A percentile compares a stretch with the other conserved stretches of the same genome.
phyloP scores from a whole-genome alignment of 2,329 filamentous ascomycete species.

The Aureobasidium pullulans region DNA sequence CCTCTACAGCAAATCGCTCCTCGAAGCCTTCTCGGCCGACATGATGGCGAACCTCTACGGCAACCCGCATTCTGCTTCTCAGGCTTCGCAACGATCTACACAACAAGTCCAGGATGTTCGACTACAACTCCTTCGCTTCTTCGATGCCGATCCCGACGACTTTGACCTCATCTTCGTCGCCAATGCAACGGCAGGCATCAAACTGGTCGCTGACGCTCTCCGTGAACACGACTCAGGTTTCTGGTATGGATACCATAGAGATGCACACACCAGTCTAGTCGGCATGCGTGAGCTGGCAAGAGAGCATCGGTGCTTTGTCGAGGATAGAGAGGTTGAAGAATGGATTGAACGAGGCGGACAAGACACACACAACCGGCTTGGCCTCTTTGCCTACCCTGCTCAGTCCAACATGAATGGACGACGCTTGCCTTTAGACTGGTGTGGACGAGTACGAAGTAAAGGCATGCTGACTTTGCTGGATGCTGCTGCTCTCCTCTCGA shows the following conservation, averaged over 20 bases:
- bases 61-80: slow-evolving; percentile 79
- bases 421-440: slow-evolving; percentile 67
- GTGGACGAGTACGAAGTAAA: slow-evolving; percentile 33
- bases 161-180: slow-evolving; percentile 90
- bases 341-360: slow-evolving; percentile 49
- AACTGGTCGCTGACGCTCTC: slow-evolving; percentile 74
- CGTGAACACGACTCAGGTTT: slow-evolving; percentile 62
- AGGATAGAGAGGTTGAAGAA: slow-evolving; percentile 52
- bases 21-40: slow-evolving; percentile 69
- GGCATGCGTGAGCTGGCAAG: slow-evolving; percentile 68
- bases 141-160: slow-evolving; percentile 69
- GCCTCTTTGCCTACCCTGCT: slow-evolving; percentile 72
- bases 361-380: slow-evolving; percentile 33
- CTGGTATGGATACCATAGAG: slow-evolving; percentile 72
- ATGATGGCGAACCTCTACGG: slow-evolving; percentile 76
- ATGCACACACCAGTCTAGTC: slow-evolving; percentile 80
- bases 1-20: slow-evolving; percentile 43
- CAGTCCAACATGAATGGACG: slow-evolving; percentile 91
- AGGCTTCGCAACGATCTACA: slow-evolving; percentile 68
- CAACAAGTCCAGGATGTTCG: slow-evolving; percentile 69
- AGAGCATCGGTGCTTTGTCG: slow-evolving; percentile 57
- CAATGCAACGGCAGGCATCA: slow-evolving; percentile 87
- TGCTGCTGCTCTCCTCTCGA: slow-evolving; percentile 73
- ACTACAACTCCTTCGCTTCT: slow-evolving; percentile 64
- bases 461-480: slow-evolving; percentile 64